A percentile compares a stretch with the other conserved stretches of the same genome.
Evolutionary conservation across 1,284 basidiomycete genomes (phyloP).

Genomic region (Trichosporon faecale): DNA sequence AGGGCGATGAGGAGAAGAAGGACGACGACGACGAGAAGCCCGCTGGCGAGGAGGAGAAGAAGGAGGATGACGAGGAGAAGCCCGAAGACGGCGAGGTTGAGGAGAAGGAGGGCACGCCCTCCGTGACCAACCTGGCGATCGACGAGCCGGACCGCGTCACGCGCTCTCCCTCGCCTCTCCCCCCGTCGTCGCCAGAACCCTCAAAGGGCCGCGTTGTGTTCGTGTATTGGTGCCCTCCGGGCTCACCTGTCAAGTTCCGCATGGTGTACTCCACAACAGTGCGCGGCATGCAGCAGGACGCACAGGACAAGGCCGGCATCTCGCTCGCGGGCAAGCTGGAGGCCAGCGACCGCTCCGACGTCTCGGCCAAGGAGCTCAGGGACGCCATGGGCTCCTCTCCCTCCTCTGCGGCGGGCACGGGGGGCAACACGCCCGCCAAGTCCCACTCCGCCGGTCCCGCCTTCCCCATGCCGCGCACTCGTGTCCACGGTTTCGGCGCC

Average conservation of each 20-base stretch:
- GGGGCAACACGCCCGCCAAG: conserved; percentile 8
- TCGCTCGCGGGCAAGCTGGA: conserved; percentile 60
- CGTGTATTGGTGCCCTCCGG: conserved; percentile 80
- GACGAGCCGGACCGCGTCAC: conserved; percentile 15
- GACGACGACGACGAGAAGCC: conserved; percentile 17
- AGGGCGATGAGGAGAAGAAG: conserved; percentile 3
- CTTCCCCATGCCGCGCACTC: conserved; percentile 15
- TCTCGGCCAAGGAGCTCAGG: conserved; percentile 53
- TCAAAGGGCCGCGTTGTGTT: conserved; percentile 59
- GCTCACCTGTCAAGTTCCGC: conserved; percentile 72
- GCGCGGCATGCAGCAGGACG: conserved; percentile 59
- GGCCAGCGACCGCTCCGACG: conserved; percentile 71
- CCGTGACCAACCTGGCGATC: conserved; percentile 16
- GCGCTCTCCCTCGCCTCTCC: conserved; percentile 16
- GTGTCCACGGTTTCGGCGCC: conserved; percentile 4
- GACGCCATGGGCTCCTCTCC: conserved; percentile 23
- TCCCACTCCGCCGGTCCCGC: conserved; percentile 7
- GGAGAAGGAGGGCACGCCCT: conserved; percentile 13
- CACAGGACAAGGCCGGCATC: conserved; percentile 56
- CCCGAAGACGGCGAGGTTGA: conserved; percentile 18
- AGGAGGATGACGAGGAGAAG: conserved; percentile 5
- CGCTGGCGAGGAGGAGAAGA: conserved; percentile 19
- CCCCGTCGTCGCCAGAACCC: conserved; percentile 5
- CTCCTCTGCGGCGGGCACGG: conserved; percentile 16
- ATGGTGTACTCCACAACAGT: conserved; percentile 81